Evolutionary conservation across 2,329 filamentous ascomycete genomes (phyloP), one percentile per base, ranked within the genome.

Genomic region (Microdochium nivale): DNA sequence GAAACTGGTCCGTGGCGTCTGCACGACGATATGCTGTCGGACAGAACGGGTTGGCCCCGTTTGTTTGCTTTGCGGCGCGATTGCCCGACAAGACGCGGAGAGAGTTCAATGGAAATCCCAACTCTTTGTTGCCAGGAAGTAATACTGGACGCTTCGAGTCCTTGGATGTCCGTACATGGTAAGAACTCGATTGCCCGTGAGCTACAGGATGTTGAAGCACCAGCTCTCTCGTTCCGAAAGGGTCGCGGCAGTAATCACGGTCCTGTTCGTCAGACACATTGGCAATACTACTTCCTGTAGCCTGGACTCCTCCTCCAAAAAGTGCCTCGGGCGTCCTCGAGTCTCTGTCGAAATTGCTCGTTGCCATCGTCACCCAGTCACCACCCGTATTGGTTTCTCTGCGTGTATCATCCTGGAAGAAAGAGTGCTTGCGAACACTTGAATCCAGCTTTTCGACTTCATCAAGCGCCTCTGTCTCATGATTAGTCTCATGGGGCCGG

Each of bases 241-340:
- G 47, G 11, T 52, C 52, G 1, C 49, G 19, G 2, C 37, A 35
- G 13, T 51, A 40, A 7, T 19, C 49, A 8, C 46, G 54, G 14
- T 56, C 33, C 2, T 57, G 56, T 9, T 57, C 54, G 44, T 76
- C 73, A 1, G 74, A 75, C 7, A 70, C 65, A 53, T 76, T 67
- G 2, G 74, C 74, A 23, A 77, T 56, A 51, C 74, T 77, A 55
- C 69, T 74, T 10, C 73, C 71, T 52, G 60, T 59, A 11, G 35
- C 44, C 48, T 65, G 61, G 43, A 60, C 51, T 14, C 52, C 52
- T 3, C 46, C 40, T 11, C 40, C 40, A 23, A 44, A 44, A 13
- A 44, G 40, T 21, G 13, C 40, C 9, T 44, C n/a, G 21, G 40
- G 14, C 5, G 40, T 44, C 40, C 13, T 4, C 5, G 40, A 44